Conservation (phyloP, 2,329 filamentous ascomycete genomes). For the Biscogniauxia marginata region DNA sequence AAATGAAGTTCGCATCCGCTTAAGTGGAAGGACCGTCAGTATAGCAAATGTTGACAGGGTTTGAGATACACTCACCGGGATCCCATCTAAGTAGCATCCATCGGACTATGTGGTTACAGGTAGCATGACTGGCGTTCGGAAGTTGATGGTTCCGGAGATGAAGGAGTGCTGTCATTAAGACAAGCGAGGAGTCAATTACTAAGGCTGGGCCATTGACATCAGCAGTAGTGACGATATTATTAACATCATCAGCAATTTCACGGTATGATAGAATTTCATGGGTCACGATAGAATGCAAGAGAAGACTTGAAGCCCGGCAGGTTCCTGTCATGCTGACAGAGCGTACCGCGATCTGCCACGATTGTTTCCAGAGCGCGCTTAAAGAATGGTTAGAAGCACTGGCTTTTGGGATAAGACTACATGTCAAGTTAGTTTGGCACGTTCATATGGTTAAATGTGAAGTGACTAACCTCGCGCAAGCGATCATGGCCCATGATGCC, state of each 20-base stretch:
- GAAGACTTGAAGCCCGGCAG: slow-evolving; percentile 73
- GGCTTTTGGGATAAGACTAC: slow-evolving; percentile 46
- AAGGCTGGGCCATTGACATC: slow-evolving; percentile 79
- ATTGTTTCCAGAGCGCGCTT: slow-evolving; percentile 61
- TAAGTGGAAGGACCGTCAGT: slow-evolving; percentile 18
- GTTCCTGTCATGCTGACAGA: slow-evolving; percentile 67
- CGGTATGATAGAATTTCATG: slow-evolving; percentile 66
- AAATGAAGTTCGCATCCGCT: slow-evolving; percentile 69
- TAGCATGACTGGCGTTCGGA: slow-evolving; percentile 65
- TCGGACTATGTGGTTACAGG: slow-evolving; percentile 69
- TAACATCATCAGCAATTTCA: slow-evolving; percentile 65
- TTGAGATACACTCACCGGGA: slow-evolving; percentile 57
- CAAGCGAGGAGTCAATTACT: slow-evolving; percentile 76
- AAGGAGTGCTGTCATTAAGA: slow-evolving; percentile 69
- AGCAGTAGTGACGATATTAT: slow-evolving; percentile 70
- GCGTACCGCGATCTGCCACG: slow-evolving; percentile 73
- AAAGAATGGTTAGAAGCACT: slow-evolving; percentile 41
- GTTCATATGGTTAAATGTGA: not conserved
- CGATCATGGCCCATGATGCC: slow-evolving; percentile 81
- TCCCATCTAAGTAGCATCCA: slow-evolving; percentile 86
- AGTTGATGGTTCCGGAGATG: slow-evolving; percentile 65
- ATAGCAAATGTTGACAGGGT: not conserved
- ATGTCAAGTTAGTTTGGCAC: slow-evolving; percentile 8
- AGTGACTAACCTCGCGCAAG: slow-evolving; percentile 67
- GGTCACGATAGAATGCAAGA: slow-evolving; percentile 68